Base-by-base conservation (phyloP, 2,329 filamentous ascomycete genomes). In the Fusarium miscanthi region DNA sequence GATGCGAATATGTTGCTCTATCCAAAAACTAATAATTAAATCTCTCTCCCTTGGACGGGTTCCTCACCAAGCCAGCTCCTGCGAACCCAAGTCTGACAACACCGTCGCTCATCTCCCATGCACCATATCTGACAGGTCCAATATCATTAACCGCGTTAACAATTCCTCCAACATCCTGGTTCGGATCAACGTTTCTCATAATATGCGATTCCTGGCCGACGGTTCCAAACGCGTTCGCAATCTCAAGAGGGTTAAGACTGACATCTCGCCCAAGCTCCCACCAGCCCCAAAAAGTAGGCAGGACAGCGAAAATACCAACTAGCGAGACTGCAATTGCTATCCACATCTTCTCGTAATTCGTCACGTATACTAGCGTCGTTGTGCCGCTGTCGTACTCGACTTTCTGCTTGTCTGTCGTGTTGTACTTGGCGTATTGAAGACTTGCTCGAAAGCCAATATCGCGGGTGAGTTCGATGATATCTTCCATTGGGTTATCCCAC, bases 241-340 rank as follows among this genome's bases (percentile, higher is more conserved):
- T 70, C 51, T 76, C 74, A 1, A 76, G 48, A 1, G 74, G 74
- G 14, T 72, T 76, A 1, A 76, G 40, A 31, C 74, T 76, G 4
- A 76, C 74, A n/a, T 69, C 69, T 48, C 74, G 54, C 1, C 74
- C 74, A 4, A 76, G 52, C 27, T 76, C 74, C 74, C 74, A 76
- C 74, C 74, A 76, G 3, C 74, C 74, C 74, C 72, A 76, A 35
- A 76, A 76, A 2, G 65, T 69, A 1, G 74, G 74, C 0, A 76
- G 45, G 1, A 76, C 74, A 0, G 66, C 30, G 5, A 76, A 66
- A 14, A 76, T 69, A 0, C 74, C 74, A 1, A 76, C 38, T 1
- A 76, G 59, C 0, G 74, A 76, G 3, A 72, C 74, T 4, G 42
- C 53, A 5, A 76, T 40, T 0, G 72, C 72, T 51, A 76, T 69